phyloP scores from a whole-genome alignment of 768 basidiomycete genomes.

The Termitomyces sp. region DNA sequence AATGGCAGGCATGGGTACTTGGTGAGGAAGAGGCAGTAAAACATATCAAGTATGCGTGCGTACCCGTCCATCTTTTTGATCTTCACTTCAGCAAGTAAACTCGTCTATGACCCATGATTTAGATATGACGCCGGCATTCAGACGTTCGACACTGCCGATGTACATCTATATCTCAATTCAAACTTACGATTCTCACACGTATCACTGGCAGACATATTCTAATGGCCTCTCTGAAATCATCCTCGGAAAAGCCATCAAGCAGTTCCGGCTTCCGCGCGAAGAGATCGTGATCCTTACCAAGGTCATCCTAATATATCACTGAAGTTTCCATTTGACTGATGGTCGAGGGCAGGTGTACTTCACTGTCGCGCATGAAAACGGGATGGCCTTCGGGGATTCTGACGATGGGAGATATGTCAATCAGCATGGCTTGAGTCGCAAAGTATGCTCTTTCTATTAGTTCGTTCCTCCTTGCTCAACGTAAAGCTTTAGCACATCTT shows the following conservation, averaged over 20 bases:
- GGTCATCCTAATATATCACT: conserved; percentile 23
- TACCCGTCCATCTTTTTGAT: not conserved
- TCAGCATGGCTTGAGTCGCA: conserved; percentile 38
- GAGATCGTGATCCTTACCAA: conserved; percentile 80
- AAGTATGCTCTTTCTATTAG: conserved; percentile 5
- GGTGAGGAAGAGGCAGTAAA: conserved; percentile 44
- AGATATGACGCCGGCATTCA: conserved; percentile 63
- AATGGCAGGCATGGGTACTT: conserved; percentile 47
- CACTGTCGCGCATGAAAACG: conserved; percentile 23
- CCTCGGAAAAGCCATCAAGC: conserved; percentile 68
- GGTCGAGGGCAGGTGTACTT: conserved; percentile 32
- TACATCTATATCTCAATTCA: not conserved
- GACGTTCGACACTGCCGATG: conserved; percentile 51
- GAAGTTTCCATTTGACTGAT: not conserved
- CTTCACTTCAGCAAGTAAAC: not conserved
- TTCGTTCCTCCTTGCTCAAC: not conserved
- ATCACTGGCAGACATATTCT: conserved; percentile 48
- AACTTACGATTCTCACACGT: not conserved
- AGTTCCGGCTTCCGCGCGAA: conserved; percentile 55
- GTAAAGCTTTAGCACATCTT: conserved; percentile 55
- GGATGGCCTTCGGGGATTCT: conserved; percentile 13
- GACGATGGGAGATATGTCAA: conserved; percentile 51
- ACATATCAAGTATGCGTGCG: conserved; percentile 47
- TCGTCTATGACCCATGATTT: not conserved
- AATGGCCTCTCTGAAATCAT: conserved; percentile 63